phyloP scores from a whole-genome alignment of 2,329 filamentous ascomycete genomes.

The Cercospora sesami region DNA sequence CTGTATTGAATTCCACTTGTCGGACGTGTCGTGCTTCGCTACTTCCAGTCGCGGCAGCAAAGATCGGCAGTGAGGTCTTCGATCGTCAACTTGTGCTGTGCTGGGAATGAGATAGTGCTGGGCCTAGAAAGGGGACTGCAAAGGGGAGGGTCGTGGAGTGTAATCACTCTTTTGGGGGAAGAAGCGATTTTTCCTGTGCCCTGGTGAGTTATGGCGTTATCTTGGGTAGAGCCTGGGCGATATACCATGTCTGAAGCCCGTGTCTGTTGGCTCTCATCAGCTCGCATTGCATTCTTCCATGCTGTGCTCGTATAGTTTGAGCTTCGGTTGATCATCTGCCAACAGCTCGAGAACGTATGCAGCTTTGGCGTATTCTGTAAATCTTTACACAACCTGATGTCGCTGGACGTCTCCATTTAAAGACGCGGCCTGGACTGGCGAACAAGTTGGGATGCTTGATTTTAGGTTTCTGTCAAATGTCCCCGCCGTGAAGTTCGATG shows the following conservation, averaged over 20 bases:
- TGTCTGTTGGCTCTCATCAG: neutral
- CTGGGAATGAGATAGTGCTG: neutral
- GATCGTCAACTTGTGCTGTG: neutral
- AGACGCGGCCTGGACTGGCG: neutral
- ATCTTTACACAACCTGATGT: neutral
- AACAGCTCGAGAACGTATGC: neutral
- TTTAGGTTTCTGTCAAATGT: conserved; percentile 1
- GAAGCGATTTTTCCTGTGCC: neutral
- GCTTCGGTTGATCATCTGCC: neutral
- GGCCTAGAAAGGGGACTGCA: neutral
- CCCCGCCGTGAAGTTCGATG: neutral
- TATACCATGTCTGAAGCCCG: neutral
- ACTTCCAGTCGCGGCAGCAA: neutral
- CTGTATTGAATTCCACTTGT: neutral
- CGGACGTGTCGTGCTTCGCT: neutral
- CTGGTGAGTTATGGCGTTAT: neutral
- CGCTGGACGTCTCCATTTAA: neutral
- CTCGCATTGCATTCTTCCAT: neutral
- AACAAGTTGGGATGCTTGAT: neutral
- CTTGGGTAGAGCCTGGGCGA: neutral
- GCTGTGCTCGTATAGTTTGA: neutral
- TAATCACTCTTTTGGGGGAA: neutral
- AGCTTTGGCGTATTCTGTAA: neutral
- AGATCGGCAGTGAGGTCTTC: neutral
- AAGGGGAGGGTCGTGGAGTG: neutral